Evolutionary conservation across 306 rosid genomes (phyloP).

Genomic region (Cotoneaster glaucophyllus): DNA sequence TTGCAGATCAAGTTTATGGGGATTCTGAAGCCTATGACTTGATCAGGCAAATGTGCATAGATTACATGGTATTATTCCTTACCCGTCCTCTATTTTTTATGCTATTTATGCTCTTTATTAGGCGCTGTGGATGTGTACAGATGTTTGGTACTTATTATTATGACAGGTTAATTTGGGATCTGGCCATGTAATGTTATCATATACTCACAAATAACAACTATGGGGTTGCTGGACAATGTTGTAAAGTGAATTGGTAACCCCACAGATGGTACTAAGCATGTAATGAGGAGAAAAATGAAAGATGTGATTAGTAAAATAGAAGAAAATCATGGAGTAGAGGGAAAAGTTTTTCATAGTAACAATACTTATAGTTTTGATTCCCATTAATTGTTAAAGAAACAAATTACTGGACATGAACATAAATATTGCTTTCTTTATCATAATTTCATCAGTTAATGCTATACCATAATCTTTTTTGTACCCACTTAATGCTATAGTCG

Average conservation of each 20-base stretch:
- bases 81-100: neutral
- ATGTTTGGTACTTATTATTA: neutral
- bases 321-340: neutral
- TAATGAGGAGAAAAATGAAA: neutral
- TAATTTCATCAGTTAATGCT: neutral
- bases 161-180: neutral
- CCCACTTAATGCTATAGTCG: neutral
- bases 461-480: neutral
- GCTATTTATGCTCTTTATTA: neutral
- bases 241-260: neutral
- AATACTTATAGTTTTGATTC: neutral
- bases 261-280: neutral
- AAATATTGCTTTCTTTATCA: neutral
- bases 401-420: neutral
- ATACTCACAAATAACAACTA: neutral
- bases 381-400: neutral
- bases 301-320: neutral
- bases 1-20: conserved; percentile 96
- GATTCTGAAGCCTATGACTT: conserved; percentile 70
- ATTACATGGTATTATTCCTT: conserved; percentile 64
- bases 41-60: conserved; percentile 85
- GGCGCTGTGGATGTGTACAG: neutral
- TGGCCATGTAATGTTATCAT: neutral
- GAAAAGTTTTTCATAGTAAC: neutral
- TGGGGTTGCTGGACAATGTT: neutral